Evolutionary conservation across 2,329 filamentous ascomycete species (phyloP), one percentile per base, ranked within the genome.

Genomic region (Akanthomyces uredinophilus): DNA sequence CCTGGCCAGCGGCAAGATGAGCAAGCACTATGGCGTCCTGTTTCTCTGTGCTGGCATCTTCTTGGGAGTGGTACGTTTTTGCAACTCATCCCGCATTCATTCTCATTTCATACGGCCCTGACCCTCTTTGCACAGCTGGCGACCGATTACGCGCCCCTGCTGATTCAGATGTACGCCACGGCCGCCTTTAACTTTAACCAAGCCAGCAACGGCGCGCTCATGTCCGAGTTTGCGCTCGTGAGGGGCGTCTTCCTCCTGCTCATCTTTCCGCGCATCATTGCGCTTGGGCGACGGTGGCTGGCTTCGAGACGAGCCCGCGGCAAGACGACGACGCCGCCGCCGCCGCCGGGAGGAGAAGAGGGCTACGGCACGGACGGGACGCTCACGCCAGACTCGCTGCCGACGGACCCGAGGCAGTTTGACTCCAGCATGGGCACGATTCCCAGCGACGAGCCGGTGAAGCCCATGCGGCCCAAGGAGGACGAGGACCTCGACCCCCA

Each of bases 31-130:
- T 27, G 87, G 88, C 1, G 79, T 88, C 0, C 72, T 88, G 3
- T 81, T 89, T 1, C 79, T 91, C 3, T 87, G 85, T 22, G 73
- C 79, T 0, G 88, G 88, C 1, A 86, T 89, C 2, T 91, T 89
- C 63, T 73, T 88, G 0, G 87, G 84, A 0, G 86, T 90, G 0
- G 80, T 83, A 70, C 68, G 79, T 76, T 46, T 2, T 46, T 2
- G 32, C 8, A 41, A n/a, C 16, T 4, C 16, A 10, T 10, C 27
- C 29, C 16, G 4, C 27, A 14, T 8, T 10, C 3, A 22, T 2
- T n/a, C n/a, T n/a, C n/a, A 41, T n/a, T 18, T n/a, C 32, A 3
- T 35, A 11, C 2, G 4, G 6, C 51, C 6, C 37, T 59, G 13
- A 43, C 29, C 32, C n/a, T n/a, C n/a, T 32, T 18, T 18, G 7